phyloP scores from a whole-genome alignment of 208 protist genomes.

The Leishmania aethiopica region DNA sequence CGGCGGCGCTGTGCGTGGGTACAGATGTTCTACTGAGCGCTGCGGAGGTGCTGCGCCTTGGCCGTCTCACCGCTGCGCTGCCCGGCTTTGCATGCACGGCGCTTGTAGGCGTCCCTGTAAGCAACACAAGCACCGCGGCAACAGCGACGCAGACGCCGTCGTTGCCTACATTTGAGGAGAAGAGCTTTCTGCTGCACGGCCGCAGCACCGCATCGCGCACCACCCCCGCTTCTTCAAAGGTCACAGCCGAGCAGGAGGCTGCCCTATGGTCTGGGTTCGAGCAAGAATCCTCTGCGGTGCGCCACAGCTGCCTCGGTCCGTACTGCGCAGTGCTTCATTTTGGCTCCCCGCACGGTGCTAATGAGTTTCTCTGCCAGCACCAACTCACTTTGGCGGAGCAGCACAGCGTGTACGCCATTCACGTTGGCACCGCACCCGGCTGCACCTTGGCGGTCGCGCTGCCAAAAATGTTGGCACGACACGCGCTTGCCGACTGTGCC shows the following conservation, averaged over 20 bases:
- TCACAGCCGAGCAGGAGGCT: constrained; percentile 34
- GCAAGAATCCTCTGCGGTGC: constrained; percentile 30
- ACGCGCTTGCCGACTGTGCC: constrained; percentile 19
- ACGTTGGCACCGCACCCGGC: constrained; percentile 35
- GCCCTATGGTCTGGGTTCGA: constrained; percentile 32
- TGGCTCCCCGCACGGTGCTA: constrained; percentile 41
- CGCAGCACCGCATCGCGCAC: constrained; percentile 14
- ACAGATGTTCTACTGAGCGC: constrained; percentile 50
- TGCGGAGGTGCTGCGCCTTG: constrained; percentile 28
- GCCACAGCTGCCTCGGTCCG: constrained; percentile 40
- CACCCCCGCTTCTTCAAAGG: constrained; percentile 6
- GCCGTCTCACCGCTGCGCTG: constrained; percentile 20
- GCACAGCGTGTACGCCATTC: constrained; percentile 42
- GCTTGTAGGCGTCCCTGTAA: background rate
- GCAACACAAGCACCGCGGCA: constrained; percentile 2
- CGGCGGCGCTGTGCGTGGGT: constrained; percentile 48
- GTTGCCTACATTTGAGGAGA: constrained; percentile 37
- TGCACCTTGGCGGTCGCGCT: constrained; percentile 20
- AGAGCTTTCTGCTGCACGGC: constrained; percentile 28
- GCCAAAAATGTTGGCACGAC: constrained; percentile 25
- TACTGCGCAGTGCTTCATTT: constrained; percentile 58
- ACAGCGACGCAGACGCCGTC: background rate
- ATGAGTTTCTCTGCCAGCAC: constrained; percentile 53
- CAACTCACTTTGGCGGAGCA: constrained; percentile 44
- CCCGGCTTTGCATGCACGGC: constrained; percentile 13